A percentile compares a stretch with the other conserved stretches of the same genome.
These are phyloP conservation scores for Candida sojae DNA, from an alignment of 1,139 yeast genomes.

Conservation along the genomic window DNA sequence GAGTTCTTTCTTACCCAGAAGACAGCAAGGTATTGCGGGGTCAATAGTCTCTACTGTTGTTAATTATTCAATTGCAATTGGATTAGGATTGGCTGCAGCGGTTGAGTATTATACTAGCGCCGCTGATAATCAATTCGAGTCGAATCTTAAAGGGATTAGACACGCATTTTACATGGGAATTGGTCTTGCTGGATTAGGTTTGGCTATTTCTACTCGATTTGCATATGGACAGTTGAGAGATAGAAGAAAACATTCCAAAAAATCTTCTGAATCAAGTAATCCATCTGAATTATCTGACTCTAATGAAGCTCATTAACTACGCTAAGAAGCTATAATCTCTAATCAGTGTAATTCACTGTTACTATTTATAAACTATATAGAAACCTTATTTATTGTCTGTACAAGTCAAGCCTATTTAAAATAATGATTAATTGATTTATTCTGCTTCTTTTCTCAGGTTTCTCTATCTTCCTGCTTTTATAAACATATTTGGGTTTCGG, in stretches of 20 bases:
- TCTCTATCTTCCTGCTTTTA: constrained; percentile 1
- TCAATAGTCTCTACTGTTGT: constrained; percentile 62
- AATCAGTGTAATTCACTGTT: too few relatives aligned
- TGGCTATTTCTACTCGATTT: constrained; percentile 25
- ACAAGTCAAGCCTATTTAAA: not conserved
- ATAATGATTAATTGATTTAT: not conserved
- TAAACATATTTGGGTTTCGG: constrained; percentile 2
- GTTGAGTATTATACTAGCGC: constrained; percentile 49
- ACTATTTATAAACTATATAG: too few relatives aligned
- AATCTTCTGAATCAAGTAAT: not conserved
- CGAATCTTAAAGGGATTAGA: constrained; percentile 36
- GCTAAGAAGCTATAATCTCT: too few relatives aligned
- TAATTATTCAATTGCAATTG: constrained; percentile 63
- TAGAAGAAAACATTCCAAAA: constrained; percentile 1
- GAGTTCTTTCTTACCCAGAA: constrained; percentile 49
- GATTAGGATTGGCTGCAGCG: constrained; percentile 66
- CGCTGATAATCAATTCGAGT: constrained; percentile 24
- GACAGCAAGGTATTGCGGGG: constrained; percentile 67
- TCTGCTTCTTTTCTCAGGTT: not conserved
- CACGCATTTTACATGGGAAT: constrained; percentile 51
- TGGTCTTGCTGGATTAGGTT: constrained; percentile 54
- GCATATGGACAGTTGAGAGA: constrained; percentile 14
- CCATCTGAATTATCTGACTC: not conserved
- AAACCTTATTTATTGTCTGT: not conserved
- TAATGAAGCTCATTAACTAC: too few relatives aligned